Conservation (phyloP, 2,329 filamentous ascomycete species). For the Xylariomycetidae sp. region DNA sequence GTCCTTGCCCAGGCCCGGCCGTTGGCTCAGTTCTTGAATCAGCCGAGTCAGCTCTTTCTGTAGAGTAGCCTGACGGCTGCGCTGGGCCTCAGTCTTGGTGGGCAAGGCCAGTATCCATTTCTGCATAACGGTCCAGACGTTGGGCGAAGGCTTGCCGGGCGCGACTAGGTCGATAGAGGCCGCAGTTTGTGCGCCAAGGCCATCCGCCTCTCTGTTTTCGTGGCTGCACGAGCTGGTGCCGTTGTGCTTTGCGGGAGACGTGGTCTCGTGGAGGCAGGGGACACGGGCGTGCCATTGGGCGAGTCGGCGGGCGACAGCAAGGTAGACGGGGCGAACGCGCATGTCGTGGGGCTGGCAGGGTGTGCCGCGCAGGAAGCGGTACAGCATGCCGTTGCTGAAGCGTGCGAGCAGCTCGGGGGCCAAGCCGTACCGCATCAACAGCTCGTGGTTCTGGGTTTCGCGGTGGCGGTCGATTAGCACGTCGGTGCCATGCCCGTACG, state of each 20-base stretch:
- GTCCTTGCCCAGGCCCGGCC: slow-evolving; percentile 68
- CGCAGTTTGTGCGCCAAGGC: too few relatives aligned
- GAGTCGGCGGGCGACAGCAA: slow-evolving; percentile 74
- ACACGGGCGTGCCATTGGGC: slow-evolving; percentile 87
- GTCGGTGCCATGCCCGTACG: slow-evolving; percentile 91
- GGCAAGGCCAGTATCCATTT: slow-evolving; percentile 91
- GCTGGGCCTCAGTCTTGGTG: slow-evolving; percentile 61
- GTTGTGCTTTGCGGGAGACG: slow-evolving; percentile 28
- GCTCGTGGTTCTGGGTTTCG: slow-evolving; percentile 72
- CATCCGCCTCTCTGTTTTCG: too few relatives aligned
- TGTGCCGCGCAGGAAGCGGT: slow-evolving; percentile 78
- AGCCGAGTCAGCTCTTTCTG: slow-evolving; percentile 70
- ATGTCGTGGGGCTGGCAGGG: slow-evolving; percentile 78
- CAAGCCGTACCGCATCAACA: slow-evolving; percentile 75
- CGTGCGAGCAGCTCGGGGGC: slow-evolving; percentile 83
- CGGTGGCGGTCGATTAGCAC: slow-evolving; percentile 93
- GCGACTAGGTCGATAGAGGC: slow-evolving; percentile 45
- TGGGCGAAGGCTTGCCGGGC: slow-evolving; percentile 68
- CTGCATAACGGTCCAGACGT: slow-evolving; percentile 91
- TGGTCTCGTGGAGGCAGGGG: slow-evolving; percentile 44
- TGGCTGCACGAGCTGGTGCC: too few relatives aligned
- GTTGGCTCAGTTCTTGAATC: slow-evolving; percentile 65
- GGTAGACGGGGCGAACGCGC: slow-evolving; percentile 67
- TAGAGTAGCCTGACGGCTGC: slow-evolving; percentile 58
- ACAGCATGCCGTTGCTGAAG: slow-evolving; percentile 94